Evolutionary conservation across 2,329 filamentous ascomycete genomes (phyloP).

Genomic region (Aspergillus oerlinghausenensis): DNA sequence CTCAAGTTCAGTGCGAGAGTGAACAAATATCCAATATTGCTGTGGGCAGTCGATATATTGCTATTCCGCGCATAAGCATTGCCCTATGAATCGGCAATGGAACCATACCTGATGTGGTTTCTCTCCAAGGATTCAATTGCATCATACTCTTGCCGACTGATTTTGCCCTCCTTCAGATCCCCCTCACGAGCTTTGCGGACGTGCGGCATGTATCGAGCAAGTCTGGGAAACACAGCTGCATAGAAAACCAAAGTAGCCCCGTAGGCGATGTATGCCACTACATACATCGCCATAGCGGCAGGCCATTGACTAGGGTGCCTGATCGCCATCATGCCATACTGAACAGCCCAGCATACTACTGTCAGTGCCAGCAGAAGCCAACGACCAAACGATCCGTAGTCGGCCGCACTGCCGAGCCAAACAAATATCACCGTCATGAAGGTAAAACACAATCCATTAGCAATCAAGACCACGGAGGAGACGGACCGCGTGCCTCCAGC

Average conservation of each 20-base stretch:
- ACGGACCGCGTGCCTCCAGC: conserved; percentile 33
- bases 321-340: conserved; percentile 40
- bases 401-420: conserved; percentile 39
- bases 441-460: conserved; percentile 40
- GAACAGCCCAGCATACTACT: conserved; percentile 38
- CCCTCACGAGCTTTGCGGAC: conserved; percentile 40
- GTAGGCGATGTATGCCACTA: conserved; percentile 39
- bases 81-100: conserved; percentile 1
- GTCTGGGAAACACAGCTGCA: conserved; percentile 37
- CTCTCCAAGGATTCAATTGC: conserved; percentile 39
- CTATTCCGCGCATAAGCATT: conserved; percentile 15
- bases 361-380: conserved; percentile 40
- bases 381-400: conserved; percentile 40
- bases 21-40: conserved; percentile 40
- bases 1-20: conserved; percentile 38
- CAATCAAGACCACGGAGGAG: conserved; percentile 38
- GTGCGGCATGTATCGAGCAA: conserved; percentile 39
- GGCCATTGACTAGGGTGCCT: conserved; percentile 37
- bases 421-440: conserved; percentile 43
- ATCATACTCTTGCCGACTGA: conserved; percentile 36
- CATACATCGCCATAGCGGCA: conserved; percentile 38
- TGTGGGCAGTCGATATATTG: conserved; percentile 41
- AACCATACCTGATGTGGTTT: conserved; percentile 36
- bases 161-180: conserved; percentile 37
- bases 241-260: conserved; percentile 42